phyloP scores from a whole-genome alignment of 805 yeast genomes.

The Jamesozyma piceae region DNA sequence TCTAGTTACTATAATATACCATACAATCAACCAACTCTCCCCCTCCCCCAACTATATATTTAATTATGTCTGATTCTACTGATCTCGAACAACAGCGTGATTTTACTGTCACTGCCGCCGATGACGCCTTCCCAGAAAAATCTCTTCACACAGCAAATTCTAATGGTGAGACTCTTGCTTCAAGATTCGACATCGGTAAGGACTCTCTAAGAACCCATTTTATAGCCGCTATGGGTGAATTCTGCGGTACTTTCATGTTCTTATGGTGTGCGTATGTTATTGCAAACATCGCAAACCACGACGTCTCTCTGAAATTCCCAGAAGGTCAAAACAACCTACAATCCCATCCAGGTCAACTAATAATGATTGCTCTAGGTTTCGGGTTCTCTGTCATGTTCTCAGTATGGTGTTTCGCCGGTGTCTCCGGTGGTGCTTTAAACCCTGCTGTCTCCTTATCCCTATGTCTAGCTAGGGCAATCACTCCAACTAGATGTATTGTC shows the following conservation, averaged over 20 bases:
- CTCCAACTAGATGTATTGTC: constrained; percentile 59
- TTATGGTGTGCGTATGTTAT: constrained; percentile 73
- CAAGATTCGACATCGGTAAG: constrained; percentile 29
- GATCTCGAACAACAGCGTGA: not conserved
- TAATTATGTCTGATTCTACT: not conserved
- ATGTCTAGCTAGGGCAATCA: constrained; percentile 61
- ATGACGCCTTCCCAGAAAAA: constrained; percentile 8
- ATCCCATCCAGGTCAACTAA: constrained; percentile 55
- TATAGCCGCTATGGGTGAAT: constrained; percentile 69
- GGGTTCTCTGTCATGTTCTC: constrained; percentile 67
- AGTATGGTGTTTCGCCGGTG: constrained; percentile 37
- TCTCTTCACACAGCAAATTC: not conserved
- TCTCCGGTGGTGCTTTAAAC: constrained; percentile 84
- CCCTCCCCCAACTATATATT: not conserved
- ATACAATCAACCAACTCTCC: too few species aligned
- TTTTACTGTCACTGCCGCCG: constrained; percentile 1
- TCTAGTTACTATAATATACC: too few species aligned
- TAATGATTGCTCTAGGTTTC: constrained; percentile 79
- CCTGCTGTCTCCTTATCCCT: constrained; percentile 78
- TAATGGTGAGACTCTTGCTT: not conserved
- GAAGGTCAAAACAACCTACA: constrained; percentile 32
- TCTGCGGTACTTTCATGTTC: constrained; percentile 78
- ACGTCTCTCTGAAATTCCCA: constrained; percentile 26
- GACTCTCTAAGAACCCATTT: constrained; percentile 48
- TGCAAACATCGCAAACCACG: constrained; percentile 74